Conservation (phyloP, 257 asterid species). For the Scutellaria barbata region DNA sequence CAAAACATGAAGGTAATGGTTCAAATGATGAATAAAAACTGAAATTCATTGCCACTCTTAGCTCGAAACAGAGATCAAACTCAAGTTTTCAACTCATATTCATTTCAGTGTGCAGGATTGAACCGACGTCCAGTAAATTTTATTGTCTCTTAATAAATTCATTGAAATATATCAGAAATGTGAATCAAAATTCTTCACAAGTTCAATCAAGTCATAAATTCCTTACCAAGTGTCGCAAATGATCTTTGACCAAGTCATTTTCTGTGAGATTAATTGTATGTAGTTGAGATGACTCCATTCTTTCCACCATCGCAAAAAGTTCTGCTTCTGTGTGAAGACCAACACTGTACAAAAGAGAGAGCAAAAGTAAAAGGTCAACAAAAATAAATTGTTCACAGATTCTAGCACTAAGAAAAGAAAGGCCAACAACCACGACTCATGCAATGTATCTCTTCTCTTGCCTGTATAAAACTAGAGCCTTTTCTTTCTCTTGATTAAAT, state of each 20-base stretch:
- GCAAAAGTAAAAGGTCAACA: conserved; percentile 5
- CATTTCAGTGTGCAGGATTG: neutral
- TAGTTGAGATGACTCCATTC: conserved; percentile 61
- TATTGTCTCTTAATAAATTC: neutral
- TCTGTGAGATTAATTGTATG: conserved; percentile 73
- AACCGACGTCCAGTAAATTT: conserved; percentile 22
- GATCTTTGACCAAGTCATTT: conserved; percentile 94
- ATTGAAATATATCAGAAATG: neutral
- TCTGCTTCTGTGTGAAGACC: conserved; percentile 78
- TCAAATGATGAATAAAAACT: neutral
- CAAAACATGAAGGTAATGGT: neutral
- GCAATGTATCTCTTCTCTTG: conserved; percentile 42
- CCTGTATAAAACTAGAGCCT: conserved; percentile 84
- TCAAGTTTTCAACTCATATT: conserved; percentile 12
- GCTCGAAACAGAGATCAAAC: conserved; percentile 10
- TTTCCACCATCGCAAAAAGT: conserved; percentile 69
- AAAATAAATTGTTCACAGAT: conserved; percentile 14
- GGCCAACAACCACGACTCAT: conserved; percentile 13
- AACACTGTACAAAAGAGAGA: conserved; percentile 54
- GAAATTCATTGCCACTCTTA: conserved; percentile 9
- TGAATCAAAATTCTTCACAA: conserved; percentile 21
- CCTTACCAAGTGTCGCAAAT: conserved; percentile 87
- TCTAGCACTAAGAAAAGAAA: conserved; percentile 11
- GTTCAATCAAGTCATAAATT: conserved; percentile 19
- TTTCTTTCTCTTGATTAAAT: conserved; percentile 65